phyloP scores from a whole-genome alignment of 805 yeast species.

The Pichia sporocuriosa region DNA sequence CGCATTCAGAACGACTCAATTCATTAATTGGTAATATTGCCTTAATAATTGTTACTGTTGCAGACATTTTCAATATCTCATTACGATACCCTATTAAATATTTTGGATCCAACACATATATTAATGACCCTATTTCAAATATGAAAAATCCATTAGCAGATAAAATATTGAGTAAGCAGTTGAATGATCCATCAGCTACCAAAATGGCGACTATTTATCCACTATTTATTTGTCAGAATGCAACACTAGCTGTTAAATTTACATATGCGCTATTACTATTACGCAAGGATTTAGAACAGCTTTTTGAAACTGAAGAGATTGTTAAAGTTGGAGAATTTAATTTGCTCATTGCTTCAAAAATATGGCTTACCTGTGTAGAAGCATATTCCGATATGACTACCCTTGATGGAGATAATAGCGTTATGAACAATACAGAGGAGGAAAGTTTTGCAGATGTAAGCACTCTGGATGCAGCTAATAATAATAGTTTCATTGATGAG shows the following conservation, averaged over 20 bases:
- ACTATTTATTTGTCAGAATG: constrained; percentile 41
- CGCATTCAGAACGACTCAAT: constrained; percentile 35
- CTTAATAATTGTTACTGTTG: constrained; percentile 34
- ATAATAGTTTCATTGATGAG: too few relatives aligned
- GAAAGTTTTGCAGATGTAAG: too few relatives aligned
- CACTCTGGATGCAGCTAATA: too few relatives aligned
- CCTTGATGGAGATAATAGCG: not conserved
- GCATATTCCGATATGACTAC: constrained; percentile 7
- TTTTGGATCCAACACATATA: constrained; percentile 42
- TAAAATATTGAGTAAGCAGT: not conserved
- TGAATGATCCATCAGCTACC: constrained; percentile 1
- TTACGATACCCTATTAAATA: constrained; percentile 44
- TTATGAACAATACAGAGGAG: too few relatives aligned
- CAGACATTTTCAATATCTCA: constrained; percentile 37
- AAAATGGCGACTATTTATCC: constrained; percentile 39
- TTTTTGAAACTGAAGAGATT: constrained; percentile 28
- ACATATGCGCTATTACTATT: constrained; percentile 44
- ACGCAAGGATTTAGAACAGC: constrained; percentile 41
- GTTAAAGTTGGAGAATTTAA: constrained; percentile 27
- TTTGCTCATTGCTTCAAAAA: constrained; percentile 29
- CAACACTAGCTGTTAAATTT: constrained; percentile 32
- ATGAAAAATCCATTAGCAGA: not conserved
- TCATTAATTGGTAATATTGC: constrained; percentile 45
- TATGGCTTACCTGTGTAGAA: constrained; percentile 27
- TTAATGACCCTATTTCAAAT: constrained; percentile 40